Evolutionary conservation across 139 green algal species (phyloP).

Genomic region (Chlorella sp.): DNA sequence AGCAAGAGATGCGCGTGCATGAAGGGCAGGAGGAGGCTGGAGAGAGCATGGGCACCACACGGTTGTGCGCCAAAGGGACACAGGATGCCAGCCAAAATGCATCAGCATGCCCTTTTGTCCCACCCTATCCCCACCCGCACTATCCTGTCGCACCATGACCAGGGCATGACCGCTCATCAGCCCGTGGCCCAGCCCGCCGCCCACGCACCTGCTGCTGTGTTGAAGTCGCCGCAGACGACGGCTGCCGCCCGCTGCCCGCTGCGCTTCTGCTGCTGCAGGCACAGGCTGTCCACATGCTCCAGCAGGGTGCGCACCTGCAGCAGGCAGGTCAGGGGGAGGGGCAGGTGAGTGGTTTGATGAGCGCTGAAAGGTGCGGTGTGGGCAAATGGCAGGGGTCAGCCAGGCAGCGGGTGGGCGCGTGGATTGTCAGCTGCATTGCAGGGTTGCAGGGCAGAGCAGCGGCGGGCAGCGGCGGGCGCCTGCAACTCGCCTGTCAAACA

Average conservation of each 20-base stretch:
- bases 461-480: no score
- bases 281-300: slow-evolving; percentile 44
- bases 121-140: no score
- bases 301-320: slow-evolving; percentile 49
- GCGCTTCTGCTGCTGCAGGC: slow-evolving; percentile 15
- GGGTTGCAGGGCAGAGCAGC: no score
- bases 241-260: neutral
- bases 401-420: neutral
- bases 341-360: neutral
- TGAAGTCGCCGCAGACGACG: slow-evolving; percentile 77
- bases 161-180: no score
- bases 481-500: no score
- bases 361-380: no score
- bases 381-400: neutral
- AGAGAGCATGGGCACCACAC: neutral
- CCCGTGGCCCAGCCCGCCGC: no score
- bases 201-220: slow-evolving; percentile 50
- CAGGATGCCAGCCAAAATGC: neutral
- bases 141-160: no score
- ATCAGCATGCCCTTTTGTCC: no score
- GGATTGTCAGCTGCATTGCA: neutral
- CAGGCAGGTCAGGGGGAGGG: neutral
- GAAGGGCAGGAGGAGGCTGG: neutral
- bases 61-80: neutral
- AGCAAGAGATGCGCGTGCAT: neutral